Evolutionary conservation across 2,329 filamentous ascomycete genomes (phyloP).

Genomic region (Coleophoma crateriformis): DNA sequence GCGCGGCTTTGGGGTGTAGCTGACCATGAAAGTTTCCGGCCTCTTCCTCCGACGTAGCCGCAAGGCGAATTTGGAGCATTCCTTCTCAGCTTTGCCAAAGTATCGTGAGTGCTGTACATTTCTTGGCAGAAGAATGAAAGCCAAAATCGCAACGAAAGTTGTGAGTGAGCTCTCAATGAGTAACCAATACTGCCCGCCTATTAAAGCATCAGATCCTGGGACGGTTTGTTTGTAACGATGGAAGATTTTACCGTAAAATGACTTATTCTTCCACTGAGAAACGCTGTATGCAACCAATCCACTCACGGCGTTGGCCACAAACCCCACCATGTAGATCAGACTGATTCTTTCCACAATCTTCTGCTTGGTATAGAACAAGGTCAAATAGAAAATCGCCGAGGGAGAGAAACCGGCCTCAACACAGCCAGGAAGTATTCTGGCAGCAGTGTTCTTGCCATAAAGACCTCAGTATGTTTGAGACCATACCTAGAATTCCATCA

Average conservation of each 20-base stretch:
- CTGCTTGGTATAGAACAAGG: background rate
- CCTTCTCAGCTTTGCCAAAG: background rate
- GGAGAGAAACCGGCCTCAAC: slow-evolving; percentile 1
- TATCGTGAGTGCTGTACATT: background rate
- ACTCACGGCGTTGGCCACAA: background rate
- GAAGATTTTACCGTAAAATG: too few species aligned
- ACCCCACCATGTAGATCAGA: background rate
- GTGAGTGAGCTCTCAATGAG: background rate
- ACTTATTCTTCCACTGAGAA: background rate
- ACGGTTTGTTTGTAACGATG: too few species aligned
- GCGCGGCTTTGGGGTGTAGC: background rate
- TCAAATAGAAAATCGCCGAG: slow-evolving; percentile 13
- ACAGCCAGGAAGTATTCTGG: background rate
- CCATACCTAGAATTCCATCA: background rate
- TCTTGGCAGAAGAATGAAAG: background rate
- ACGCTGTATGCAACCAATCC: background rate
- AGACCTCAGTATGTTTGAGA: too few species aligned
- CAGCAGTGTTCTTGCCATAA: background rate
- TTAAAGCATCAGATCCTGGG: background rate
- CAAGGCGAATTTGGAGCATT: background rate
- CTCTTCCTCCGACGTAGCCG: background rate
- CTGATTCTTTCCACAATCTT: background rate
- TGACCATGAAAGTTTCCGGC: background rate
- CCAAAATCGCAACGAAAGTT: background rate
- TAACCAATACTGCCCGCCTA: background rate